Conservation (phyloP, 805 yeast genomes). For the Lipomyces orientalis region DNA sequence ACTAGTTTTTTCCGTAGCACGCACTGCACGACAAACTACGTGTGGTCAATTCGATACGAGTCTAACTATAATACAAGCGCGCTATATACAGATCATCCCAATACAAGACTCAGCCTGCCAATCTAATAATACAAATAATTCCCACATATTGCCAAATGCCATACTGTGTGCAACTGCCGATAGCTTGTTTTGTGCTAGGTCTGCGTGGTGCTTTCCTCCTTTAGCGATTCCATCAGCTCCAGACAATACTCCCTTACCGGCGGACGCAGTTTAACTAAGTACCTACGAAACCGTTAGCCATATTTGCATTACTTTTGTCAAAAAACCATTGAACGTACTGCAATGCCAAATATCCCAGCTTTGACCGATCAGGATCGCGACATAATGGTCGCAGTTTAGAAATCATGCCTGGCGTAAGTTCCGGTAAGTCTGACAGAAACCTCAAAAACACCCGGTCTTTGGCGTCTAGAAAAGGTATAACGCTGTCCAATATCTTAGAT, state of each 20-base stretch:
- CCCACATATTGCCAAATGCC: not conserved
- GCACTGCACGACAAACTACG: not conserved
- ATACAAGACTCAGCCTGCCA: constrained; percentile 28
- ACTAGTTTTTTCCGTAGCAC: too few species aligned
- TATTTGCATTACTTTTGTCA: not conserved
- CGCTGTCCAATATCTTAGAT: constrained; percentile 69
- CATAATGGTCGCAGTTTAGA: constrained; percentile 73
- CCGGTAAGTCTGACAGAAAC: constrained; percentile 85
- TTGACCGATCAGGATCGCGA: constrained; percentile 80
- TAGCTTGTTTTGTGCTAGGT: not conserved
- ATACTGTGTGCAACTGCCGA: not conserved
- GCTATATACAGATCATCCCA: too few species aligned
- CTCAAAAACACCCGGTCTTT: constrained; percentile 82
- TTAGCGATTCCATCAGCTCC: constrained; percentile 11
- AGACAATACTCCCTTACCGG: constrained; percentile 25
- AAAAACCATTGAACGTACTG: constrained; percentile 50
- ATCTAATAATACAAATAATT: not conserved
- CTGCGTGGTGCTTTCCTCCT: not conserved
- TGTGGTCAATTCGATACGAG: not conserved
- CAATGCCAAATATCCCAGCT: constrained; percentile 80
- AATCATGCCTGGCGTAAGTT: constrained; percentile 65
- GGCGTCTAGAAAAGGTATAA: constrained; percentile 83
- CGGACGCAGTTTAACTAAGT: constrained; percentile 29
- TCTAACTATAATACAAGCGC: not conserved
- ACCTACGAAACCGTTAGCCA: constrained; percentile 4